Evolutionary conservation across 371 early-diverging fungal genomes (phyloP), one percentile per base, ranked within the genome.

Genomic region (Mucor piriformis): DNA sequence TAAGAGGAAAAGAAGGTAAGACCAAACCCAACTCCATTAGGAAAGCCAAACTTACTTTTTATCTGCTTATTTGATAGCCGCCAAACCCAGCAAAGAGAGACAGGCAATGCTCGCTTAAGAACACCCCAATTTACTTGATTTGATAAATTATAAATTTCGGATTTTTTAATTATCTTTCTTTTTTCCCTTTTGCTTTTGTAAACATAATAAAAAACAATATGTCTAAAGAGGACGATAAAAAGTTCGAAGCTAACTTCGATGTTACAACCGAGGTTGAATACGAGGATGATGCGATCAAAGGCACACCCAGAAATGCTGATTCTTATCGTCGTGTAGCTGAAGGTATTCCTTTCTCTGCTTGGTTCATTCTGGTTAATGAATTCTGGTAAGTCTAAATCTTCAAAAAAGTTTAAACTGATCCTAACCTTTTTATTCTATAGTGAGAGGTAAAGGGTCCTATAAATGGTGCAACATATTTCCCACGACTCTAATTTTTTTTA

Each of bases 281-380:
- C 34, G 72, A 76, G 15, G 58, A 61, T 29, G 48, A 50, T 8
- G 49, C 42, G n/a, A 20, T 48, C 11, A 23, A 27, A 25, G 16
- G 61, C 18, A 38, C 37, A 10, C 23, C 21, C 27, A 63, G 71
- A 55, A 15, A 60, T 20, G 25, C 35, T 20, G 34, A 54, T 23
- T 25, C 44, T n/a, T 53, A 66, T 27, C 63, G 71, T 18, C 62
- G 57, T 29, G 64, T 82, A 24, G 67, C 80, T 33, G 79, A 77
- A 13, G 59, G 63, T 13, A 73, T 82, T 52, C 83, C 82, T 11
- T 3, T 74, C 44, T 72, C 81, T 48, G 83, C 81, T 25, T 77
- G 82, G 68, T 77, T 83, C 42, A 82, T 86, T 61, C 59, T 83
- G 43, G 60, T 77, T 43, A 83, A 75, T 63, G 79, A 77, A 76